Base-by-base conservation (phyloP, 139 green algal genomes). In the Coelastrella sp. region DNA sequence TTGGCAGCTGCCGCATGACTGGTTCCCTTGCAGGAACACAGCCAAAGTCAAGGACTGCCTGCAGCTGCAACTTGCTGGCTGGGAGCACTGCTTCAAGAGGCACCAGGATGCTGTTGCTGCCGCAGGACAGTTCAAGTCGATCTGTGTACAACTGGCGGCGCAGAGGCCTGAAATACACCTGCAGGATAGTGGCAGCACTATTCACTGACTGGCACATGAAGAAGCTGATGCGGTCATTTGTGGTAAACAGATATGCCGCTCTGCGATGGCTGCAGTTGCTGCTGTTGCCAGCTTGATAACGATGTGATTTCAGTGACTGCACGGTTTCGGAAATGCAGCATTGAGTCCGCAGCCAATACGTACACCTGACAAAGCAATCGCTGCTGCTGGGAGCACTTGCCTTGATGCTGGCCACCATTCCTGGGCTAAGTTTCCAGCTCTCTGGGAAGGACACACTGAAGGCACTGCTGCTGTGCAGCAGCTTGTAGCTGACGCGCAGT, bases 361-460 rank as follows among this genome's bases (percentile, higher is more conserved):
- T 70, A 70, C 63, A 70, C 63, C 63, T 49, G 35, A 49, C 35
- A 49, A 49, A 49, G 75, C 75, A 49, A 24, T 56, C 27, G 66
- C 11, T 75, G 73, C 27, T 89, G 84, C 66, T 60, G 25, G 7
- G 17, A 19, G 85, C 57, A 83, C 73, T 12, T 15, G 95, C 95
- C 94, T 95, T 94, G 0, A 97, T 83, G 85, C 14, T 90, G 10
- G 73, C 91, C 79, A 89, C 95, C 93, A 97, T 97, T 35, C 96
- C 96, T 7, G 96, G 94, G 25, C 93, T 92, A 68, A 97, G 91
- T 70, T 94, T 95, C 49, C 95, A 93, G 0, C 92, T 83, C 65
- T 96, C 94, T n/a, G 96, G 94, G 81, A 97, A 97, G 27, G 95
- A 94, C 92, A 97, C 95, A 22, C 85, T 93, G 90, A 97, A 97